These are phyloP conservation scores for Salix suchowensis DNA, from an alignment of 345 rosid genomes.

Conservation along the genomic window DNA sequence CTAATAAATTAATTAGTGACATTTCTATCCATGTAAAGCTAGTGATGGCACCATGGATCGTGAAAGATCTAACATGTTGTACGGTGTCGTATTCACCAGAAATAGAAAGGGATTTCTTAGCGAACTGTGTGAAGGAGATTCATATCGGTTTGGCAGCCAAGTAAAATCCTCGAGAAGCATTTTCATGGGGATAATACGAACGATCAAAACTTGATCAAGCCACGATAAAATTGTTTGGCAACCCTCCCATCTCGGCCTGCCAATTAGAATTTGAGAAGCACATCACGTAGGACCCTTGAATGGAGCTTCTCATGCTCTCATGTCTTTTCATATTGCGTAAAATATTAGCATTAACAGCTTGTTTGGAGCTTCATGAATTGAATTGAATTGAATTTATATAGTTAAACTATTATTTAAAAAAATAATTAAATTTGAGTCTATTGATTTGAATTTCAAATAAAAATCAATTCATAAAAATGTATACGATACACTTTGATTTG, in stretches of 20 bases:
- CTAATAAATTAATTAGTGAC: background rate
- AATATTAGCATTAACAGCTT: too few relatives aligned
- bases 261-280: background rate
- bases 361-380: too few relatives aligned
- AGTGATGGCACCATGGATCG: background rate
- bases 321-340: background rate
- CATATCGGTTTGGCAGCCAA: background rate
- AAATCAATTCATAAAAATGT: too few relatives aligned
- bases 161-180: background rate
- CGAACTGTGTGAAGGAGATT: slow-evolving; percentile 19
- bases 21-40: background rate
- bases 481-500: too few relatives aligned
- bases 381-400: too few relatives aligned
- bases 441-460: too few relatives aligned
- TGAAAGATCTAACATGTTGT: background rate
- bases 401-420: too few relatives aligned
- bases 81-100: background rate
- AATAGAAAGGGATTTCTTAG: background rate
- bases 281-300: background rate
- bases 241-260: background rate
- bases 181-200: background rate
- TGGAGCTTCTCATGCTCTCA: background rate
- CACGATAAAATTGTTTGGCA: background rate
- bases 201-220: background rate
- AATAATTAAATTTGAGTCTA: too few relatives aligned